phyloP scores from a whole-genome alignment of 306 rosid genomes.

The Chamaecrista fasciculata region DNA sequence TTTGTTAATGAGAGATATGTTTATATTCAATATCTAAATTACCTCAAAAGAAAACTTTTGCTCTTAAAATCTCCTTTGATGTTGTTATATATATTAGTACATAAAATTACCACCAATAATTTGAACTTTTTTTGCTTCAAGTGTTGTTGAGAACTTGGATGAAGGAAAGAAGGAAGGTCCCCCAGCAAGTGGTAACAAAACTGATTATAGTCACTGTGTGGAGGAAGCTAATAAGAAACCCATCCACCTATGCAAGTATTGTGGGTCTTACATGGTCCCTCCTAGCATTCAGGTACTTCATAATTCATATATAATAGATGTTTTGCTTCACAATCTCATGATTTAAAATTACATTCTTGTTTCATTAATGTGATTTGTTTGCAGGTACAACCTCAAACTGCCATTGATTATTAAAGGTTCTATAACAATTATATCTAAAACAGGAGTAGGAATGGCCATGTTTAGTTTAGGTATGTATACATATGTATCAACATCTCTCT shows the following conservation, averaged over 20 bases:
- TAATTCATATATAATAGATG: no score
- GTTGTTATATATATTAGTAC: no score
- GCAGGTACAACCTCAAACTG: constrained; percentile 26
- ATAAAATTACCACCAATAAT: not conserved
- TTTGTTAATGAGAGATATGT: no score
- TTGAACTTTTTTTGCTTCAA: not conserved
- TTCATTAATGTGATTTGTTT: not conserved
- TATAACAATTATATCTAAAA: constrained; percentile 21
- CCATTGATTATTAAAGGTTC: constrained; percentile 7
- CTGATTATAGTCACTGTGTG: no score
- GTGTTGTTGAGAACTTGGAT: constrained; percentile 7
- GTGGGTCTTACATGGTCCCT: no score
- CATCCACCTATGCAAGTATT: no score
- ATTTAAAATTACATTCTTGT: not conserved
- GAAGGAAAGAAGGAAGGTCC: constrained; percentile 44
- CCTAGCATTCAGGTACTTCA: constrained; percentile 44
- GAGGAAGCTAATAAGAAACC: no score
- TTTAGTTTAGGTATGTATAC: constrained; percentile 33
- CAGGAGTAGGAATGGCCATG: constrained; percentile 32
- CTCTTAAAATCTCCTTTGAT: not conserved
- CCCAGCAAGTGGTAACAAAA: constrained; percentile 54
- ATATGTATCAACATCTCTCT: no score
- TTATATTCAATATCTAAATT: no score
- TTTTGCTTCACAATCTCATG: not conserved
- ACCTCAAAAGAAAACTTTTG: not conserved